A percentile compares a stretch with the other conserved stretches of the same genome.
These are phyloP conservation scores for Phlebopus sp. DNA, from an alignment of 1,284 basidiomycete species.

Conservation along the genomic window DNA sequence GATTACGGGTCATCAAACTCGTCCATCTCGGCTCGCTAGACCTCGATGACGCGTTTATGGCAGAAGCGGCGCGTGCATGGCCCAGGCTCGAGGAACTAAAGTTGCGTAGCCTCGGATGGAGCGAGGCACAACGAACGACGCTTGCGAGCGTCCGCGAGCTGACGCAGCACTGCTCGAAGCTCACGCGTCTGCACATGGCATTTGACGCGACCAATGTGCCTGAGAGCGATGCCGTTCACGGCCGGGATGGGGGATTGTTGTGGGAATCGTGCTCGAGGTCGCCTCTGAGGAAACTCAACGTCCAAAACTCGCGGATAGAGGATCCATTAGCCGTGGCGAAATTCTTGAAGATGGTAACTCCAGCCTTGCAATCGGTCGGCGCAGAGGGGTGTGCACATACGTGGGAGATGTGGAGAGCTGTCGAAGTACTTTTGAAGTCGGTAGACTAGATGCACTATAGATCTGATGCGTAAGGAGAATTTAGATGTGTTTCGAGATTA, in stretches of 20 bases:
- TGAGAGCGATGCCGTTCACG: background rate
- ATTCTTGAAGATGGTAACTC: slow-evolving; percentile 26
- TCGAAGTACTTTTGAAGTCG: slow-evolving; percentile 26
- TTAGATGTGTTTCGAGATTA: too few species aligned
- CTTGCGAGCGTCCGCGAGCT: slow-evolving; percentile 24
- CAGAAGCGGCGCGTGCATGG: slow-evolving; percentile 27
- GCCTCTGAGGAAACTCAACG: slow-evolving; percentile 24
- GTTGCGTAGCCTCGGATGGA: slow-evolving; percentile 29
- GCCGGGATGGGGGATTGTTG: background rate
- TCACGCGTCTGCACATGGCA: slow-evolving; percentile 19
- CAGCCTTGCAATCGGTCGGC: slow-evolving; percentile 22
- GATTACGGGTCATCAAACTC: slow-evolving; percentile 20
- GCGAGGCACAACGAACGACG: slow-evolving; percentile 19
- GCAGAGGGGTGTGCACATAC: slow-evolving; percentile 28
- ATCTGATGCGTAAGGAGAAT: too few species aligned
- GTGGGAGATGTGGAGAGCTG: slow-evolving; percentile 30
- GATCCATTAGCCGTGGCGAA: slow-evolving; percentile 24
- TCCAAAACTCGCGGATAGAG: slow-evolving; percentile 29
- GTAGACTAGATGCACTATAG: background rate
- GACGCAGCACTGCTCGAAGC: slow-evolving; percentile 15
- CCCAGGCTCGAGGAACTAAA: slow-evolving; percentile 27
- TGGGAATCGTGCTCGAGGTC: background rate
- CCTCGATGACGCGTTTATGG: slow-evolving; percentile 26
- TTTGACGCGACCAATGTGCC: slow-evolving; percentile 23
- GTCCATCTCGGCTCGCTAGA: slow-evolving; percentile 28